Conservation (phyloP, 495 filamentous ascomycete species). For the Aspergillus avenaceus region DNA sequence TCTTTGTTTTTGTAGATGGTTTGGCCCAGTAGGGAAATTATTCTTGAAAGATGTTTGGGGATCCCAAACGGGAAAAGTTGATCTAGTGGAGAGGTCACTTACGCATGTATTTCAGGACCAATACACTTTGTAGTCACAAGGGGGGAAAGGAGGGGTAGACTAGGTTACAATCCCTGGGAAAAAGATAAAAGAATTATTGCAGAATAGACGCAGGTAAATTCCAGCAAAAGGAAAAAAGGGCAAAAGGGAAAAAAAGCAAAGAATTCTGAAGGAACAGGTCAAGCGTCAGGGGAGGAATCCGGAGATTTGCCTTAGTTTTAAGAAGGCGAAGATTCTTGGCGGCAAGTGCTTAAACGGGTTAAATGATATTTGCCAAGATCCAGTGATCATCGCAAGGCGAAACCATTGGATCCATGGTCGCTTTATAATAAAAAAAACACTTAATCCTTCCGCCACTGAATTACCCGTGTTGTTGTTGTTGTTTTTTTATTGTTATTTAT, state of each 20-base stretch:
- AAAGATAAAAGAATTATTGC: background rate
- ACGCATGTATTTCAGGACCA: slow-evolving; percentile 42
- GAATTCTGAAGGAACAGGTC: slow-evolving; percentile 4
- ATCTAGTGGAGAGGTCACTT: slow-evolving; percentile 19
- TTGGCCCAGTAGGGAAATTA: background rate
- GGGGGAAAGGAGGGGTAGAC: background rate
- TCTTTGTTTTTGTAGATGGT: background rate
- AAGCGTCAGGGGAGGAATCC: background rate
- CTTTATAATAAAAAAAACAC: background rate
- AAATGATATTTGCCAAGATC: background rate
- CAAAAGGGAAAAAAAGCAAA: slow-evolving; percentile 9
- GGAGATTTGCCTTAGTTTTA: slow-evolving; percentile 1
- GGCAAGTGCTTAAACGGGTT: background rate
- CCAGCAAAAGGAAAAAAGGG: slow-evolving; percentile 3
- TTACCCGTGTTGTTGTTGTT: no score
- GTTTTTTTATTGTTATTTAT: no score
- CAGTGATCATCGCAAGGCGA: background rate
- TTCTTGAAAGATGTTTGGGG: background rate
- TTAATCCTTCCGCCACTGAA: no score
- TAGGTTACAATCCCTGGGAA: background rate
- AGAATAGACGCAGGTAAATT: background rate
- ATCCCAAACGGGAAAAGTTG: slow-evolving; percentile 1
- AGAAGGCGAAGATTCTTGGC: slow-evolving; percentile 4
- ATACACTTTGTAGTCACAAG: background rate
- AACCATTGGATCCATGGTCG: background rate